Base-by-base conservation (phyloP, 768 basidiomycete species). In the Lentinula guzmanii region DNA sequence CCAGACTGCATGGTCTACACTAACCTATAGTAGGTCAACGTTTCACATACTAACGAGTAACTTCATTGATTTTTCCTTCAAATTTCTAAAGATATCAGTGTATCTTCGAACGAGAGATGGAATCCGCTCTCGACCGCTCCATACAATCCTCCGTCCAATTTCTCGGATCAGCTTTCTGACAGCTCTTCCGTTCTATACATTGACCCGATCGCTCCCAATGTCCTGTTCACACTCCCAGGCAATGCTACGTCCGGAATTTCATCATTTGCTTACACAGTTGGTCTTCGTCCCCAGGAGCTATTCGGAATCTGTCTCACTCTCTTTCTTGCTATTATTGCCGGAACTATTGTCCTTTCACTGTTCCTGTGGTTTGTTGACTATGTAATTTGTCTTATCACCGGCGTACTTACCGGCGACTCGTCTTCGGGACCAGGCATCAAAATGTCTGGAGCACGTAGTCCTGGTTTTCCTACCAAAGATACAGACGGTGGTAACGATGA, bases 1-100 rank as follows among this genome's bases (percentile, higher is more conserved):
- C 9, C 89, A 92, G 68, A 88, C 91, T 6, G 87, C 93, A 1
- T 98, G 96, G 96, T 84, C 95, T 15, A 90, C 86, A 11, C 77
- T 93, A 56, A 74, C 82, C 52, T 91, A 87, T 71, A 93, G 90
- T 89, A 67, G 71, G 80, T 67, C 16, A 5, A 43, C 46, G 58
- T 21, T 55, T 48, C 53, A 16, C n/a, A 54, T 57, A 46, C 59
- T 39, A 21, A 34, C 39, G 11, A n/a, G 59, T 28, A 46, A 24
- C 16, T 33, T 55, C 28, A n/a, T 31, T 62, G 34, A 58, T 39
- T 15, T 18, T 46, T 16, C 31, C 56, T 21, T 58, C 24, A 24
- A 24, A 24, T 2, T 24, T 24, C 51, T 51, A 61, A 62, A 95
- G 93, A 98, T 69, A 82, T 93, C 61, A 90, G 90, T 4, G 67